Percentiles rank a stretch among this genome's conserved stretches.
Evolutionary conservation across 352 stramenopile genomes (phyloP).

Genomic region (Phytophthora aleatoria): DNA sequence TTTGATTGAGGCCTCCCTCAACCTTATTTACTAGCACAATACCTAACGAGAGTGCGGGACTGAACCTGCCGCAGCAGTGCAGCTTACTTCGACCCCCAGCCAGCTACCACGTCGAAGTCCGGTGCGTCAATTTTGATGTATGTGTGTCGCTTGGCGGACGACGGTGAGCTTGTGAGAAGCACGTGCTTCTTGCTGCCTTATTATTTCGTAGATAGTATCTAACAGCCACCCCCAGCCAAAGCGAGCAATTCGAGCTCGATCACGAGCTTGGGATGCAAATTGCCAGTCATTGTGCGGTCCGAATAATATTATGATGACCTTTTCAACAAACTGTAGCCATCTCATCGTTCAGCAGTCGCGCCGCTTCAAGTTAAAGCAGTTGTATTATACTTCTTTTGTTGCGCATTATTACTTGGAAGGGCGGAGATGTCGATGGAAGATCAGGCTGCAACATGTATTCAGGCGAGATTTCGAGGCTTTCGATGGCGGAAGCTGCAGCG

Average conservation of each 20-base stretch:
- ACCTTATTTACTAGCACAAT: conserved; percentile 36
- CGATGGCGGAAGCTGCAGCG: conserved; percentile 37
- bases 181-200: conserved; percentile 15
- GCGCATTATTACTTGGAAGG: background rate
- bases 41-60: conserved; percentile 8
- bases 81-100: background rate
- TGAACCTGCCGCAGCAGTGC: background rate
- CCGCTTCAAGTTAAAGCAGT: conserved; percentile 21
- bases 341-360: conserved; percentile 24
- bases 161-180: conserved; percentile 23
- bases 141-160: conserved; percentile 31
- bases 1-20: conserved; percentile 33
- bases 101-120: conserved; percentile 24
- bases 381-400: background rate
- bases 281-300: conserved; percentile 28
- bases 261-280: conserved; percentile 20
- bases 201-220: conserved; percentile 37
- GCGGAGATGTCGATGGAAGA: conserved; percentile 24
- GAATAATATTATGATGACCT: conserved; percentile 40
- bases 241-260: conserved; percentile 16
- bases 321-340: conserved; percentile 11
- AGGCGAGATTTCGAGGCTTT: conserved; percentile 54
- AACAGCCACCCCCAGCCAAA: conserved; percentile 23
- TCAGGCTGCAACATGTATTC: conserved; percentile 56
- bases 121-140: conserved; percentile 39